These are phyloP conservation scores for Agrocybe praecox DNA, from an alignment of 768 basidiomycete species.

Conservation along the genomic window DNA sequence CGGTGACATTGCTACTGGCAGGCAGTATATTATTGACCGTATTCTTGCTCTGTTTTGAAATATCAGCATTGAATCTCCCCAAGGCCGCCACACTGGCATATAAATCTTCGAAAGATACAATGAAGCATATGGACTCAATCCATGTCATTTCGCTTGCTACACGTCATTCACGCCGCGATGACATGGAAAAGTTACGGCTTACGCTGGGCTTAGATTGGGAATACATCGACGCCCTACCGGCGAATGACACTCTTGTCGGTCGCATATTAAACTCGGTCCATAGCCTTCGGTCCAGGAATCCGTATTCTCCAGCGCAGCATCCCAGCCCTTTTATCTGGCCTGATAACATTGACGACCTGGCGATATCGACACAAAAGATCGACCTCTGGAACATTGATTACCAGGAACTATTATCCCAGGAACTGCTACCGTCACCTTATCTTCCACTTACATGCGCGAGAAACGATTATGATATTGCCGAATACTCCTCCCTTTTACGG, in stretches of 20 bases:
- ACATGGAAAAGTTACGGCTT: constrained; percentile 58
- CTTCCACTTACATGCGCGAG: background rate
- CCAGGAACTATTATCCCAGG: background rate
- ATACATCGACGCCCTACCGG: constrained; percentile 50
- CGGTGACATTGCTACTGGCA: too few species aligned
- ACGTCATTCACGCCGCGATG: constrained; percentile 53
- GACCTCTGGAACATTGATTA: constrained; percentile 26
- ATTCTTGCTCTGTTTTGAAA: too few species aligned
- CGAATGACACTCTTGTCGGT: constrained; percentile 37
- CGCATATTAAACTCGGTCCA: constrained; percentile 46
- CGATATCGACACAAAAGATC: constrained; percentile 21
- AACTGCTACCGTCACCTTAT: background rate
- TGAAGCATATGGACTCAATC: constrained; percentile 35
- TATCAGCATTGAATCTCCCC: too few species aligned
- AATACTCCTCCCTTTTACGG: background rate
- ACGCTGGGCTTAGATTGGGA: constrained; percentile 53
- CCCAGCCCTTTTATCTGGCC: constrained; percentile 35
- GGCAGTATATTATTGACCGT: too few species aligned
- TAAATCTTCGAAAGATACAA: background rate
- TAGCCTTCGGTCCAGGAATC: background rate
- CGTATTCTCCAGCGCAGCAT: background rate
- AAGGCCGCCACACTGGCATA: too few species aligned
- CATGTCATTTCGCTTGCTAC: constrained; percentile 64
- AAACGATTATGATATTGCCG: background rate
- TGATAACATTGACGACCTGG: constrained; percentile 30